Percentiles rank a stretch among this genome's conserved stretches.
Evolutionary conservation across 805 yeast species (phyloP).

Genomic region (Candida germanica): DNA sequence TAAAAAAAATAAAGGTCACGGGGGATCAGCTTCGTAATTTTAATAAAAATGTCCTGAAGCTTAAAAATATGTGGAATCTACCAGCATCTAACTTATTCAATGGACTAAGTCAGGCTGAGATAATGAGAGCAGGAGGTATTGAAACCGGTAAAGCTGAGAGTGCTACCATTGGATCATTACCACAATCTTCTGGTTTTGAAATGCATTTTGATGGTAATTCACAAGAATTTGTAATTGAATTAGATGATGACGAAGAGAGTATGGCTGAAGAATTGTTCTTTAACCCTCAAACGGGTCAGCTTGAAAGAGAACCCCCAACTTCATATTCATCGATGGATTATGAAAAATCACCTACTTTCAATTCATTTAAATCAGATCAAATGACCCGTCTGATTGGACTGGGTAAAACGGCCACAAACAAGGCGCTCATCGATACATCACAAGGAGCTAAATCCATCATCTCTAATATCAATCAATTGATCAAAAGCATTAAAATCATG

Average conservation of each 20-base stretch:
- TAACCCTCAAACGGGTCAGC: constrained; percentile 31
- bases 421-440: constrained; percentile 12
- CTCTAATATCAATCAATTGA: constrained; percentile 29
- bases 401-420: not conserved
- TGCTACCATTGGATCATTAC: constrained; percentile 12
- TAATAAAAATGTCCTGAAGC: constrained; percentile 15
- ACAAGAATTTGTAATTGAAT: constrained; percentile 30
- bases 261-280: constrained; percentile 25
- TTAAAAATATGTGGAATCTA: constrained; percentile 31
- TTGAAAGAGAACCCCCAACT: constrained; percentile 26
- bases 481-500: constrained; percentile 36
- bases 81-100: constrained; percentile 22
- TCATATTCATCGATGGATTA: constrained; percentile 16
- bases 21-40: constrained; percentile 12
- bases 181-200: constrained; percentile 12
- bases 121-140: not conserved
- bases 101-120: not conserved
- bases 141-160: not conserved
- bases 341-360: not conserved
- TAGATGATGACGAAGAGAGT: constrained; percentile 18
- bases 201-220: constrained; percentile 10
- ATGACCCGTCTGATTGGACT: not conserved
- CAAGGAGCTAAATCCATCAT: constrained; percentile 21
- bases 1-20: constrained; percentile 9
- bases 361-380: not conserved